Evolutionary conservation across 306 rosid species (phyloP), one percentile per base, ranked within the genome.

Genomic region (Corylus avellana): DNA sequence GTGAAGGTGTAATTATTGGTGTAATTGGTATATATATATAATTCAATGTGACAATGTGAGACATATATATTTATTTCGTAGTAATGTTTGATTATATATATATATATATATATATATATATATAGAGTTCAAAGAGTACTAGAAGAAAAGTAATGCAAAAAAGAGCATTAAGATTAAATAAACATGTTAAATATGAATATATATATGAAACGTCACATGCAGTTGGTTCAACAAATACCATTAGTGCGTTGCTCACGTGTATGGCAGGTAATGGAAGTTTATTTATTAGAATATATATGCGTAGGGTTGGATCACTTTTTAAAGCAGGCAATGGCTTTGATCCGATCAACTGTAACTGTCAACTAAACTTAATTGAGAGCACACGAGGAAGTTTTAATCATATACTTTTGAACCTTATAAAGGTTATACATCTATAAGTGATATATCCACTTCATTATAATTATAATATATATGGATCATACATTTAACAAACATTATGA

Each of bases 211-310:
- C 46, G 48, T 37, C 71, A 66, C 71, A 35, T 35, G 39, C 39
- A 17, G 71, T 66, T 37, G 71, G 49, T 66, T 66, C 25, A 66
- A 64, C 71, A 8, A 66, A 66, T 37, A 37, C 71, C 25, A 66
- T 37, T 35, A 66, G 27, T 29, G 71, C 27, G 46, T 37, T 37
- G 12, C 71, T 37, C 37, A 66, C 5, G 14, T 37, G 71, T 17
- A 66, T 18, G n/a, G 71, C 27, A 35, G 48, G n/a, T 64, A 14
- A 64, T 16, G 7, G 14, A 64, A 64, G 48, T 14, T 64, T 7
- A 35, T 20, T 5, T 7, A 35, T 57, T 5, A 39, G 20, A 22
- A n/a, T 57, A 57, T 20, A 20, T 56, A 56, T 57, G 4, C 7
- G 20, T 32, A 37, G 47, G 48, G 22, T 14, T 32, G 48, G 20